Base-by-base conservation (phyloP, 2,329 filamentous ascomycete genomes). In the Westerdykella ornata region DNA sequence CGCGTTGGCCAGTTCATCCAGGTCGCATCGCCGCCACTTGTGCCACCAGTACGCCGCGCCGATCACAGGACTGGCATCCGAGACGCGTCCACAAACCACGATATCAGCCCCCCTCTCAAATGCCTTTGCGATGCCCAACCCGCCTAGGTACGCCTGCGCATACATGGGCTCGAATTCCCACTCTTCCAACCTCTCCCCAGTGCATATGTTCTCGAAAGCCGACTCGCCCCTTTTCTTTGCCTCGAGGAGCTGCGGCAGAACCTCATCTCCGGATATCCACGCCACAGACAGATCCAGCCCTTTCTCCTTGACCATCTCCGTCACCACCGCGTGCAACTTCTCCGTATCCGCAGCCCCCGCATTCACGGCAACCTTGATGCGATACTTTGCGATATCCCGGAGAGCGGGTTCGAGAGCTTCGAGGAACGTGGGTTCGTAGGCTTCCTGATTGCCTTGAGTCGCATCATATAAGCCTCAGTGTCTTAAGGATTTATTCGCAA, bases 351-450 rank as follows among this genome's bases (percentile, higher is more conserved):
- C 46, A 2, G 60, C 61, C 11, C 61, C 62, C 2, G 61, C 60
- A 42, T 65, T 65, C 37, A 61, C 56, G 1, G 59, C 59, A 9
- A 65, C 49, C 47, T 61, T 63, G 45, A 64, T 62, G 19, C 51
- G 45, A 30, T 62, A 41, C 32, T 55, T 59, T 8, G 57, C 55
- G 20, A 65, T 58, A 37, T 56, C 28, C 2, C 45, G 65, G 38
- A 61, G 60, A 38, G 68, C 68, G 2, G 68, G 68, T 26, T 62
- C 63, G 11, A 71, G 65, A 5, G 72, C 68, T 56, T 76, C 70
- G 18, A 77, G 64, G 46, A 78, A 76, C 1, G 73, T 72, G 1
- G 68, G 63, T 45, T 77, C 73, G 45, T 75, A 77, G 7, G 69
- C 72, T 11, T 70, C 70, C 5, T 51, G 41, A 26, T 56, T 51